phyloP scores from a whole-genome alignment of 768 basidiomycete species.

The Leccinum ochraceum region DNA sequence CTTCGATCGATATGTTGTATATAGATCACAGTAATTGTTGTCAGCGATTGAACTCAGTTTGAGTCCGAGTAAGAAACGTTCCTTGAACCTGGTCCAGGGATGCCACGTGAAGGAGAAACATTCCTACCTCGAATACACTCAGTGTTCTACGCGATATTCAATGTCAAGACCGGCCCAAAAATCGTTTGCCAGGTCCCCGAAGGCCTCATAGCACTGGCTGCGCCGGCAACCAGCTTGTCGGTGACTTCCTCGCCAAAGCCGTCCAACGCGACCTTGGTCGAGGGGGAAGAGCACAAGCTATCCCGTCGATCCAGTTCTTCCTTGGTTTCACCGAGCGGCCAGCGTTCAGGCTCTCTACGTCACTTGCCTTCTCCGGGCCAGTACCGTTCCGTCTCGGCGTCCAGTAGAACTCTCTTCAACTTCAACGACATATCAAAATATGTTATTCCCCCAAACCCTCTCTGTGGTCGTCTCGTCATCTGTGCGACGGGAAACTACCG shows the following conservation, averaged over 20 bases:
- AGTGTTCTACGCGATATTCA: slow-evolving; percentile 94
- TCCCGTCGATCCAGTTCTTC: slow-evolving; percentile 57
- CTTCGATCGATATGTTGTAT: neutral
- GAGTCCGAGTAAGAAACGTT: neutral
- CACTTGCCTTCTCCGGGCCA: slow-evolving; percentile 42
- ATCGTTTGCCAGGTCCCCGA: slow-evolving; percentile 95
- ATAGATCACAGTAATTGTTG: neutral
- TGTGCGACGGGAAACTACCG: slow-evolving; percentile 81
- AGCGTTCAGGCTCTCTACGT: slow-evolving; percentile 44
- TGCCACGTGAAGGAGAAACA: slow-evolving; percentile 57
- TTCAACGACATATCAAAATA: slow-evolving; percentile 93
- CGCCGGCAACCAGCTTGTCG: slow-evolving; percentile 29
- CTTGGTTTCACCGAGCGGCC: slow-evolving; percentile 46
- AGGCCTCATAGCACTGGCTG: slow-evolving; percentile 65
- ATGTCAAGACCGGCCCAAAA: slow-evolving; percentile 81
- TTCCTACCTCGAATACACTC: slow-evolving; percentile 80
- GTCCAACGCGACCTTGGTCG: slow-evolving; percentile 30
- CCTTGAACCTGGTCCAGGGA: slow-evolving; percentile 17
- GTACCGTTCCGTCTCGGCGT: slow-evolving; percentile 47
- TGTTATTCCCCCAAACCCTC: slow-evolving; percentile 83
- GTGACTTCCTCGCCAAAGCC: slow-evolving; percentile 38
- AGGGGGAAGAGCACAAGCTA: slow-evolving; percentile 37
- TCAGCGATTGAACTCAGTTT: neutral
- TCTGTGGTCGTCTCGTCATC: slow-evolving; percentile 88
- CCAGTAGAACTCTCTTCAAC: slow-evolving; percentile 68